These are phyloP conservation scores for Metroxylon sagu DNA, from an alignment of 176 grass and related monocot genomes.

Conservation along the genomic window DNA sequence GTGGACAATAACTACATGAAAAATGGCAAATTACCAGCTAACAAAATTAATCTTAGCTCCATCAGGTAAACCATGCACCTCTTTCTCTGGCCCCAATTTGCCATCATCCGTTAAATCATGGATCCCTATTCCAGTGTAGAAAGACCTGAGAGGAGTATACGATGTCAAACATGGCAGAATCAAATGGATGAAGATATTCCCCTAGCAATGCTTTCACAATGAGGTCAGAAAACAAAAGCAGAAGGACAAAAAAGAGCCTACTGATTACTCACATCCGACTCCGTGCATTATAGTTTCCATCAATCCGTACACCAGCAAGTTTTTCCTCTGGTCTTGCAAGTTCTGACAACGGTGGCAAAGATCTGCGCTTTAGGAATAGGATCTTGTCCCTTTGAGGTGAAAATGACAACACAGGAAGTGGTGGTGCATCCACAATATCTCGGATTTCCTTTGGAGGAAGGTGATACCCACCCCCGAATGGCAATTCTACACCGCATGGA, in stretches of 20 bases:
- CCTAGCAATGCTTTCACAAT: too few species aligned
- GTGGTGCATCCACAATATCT: conserved; percentile 94
- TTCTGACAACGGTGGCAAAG: conserved; percentile 73
- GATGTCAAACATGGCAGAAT: not conserved
- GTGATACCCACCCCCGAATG: conserved; percentile 31
- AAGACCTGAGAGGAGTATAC: conserved; percentile 53
- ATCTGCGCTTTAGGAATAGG: conserved; percentile 79
- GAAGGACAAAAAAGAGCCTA: conserved; percentile 2
- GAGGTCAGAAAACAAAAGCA: too few species aligned
- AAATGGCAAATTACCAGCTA: conserved; percentile 59
- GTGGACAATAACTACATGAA: not conserved
- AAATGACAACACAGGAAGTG: conserved; percentile 76
- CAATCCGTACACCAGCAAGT: conserved; percentile 91
- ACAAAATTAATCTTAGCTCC: conserved; percentile 96
- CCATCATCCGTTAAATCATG: conserved; percentile 71
- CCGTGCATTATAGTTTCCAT: conserved; percentile 73
- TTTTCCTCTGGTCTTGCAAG: conserved; percentile 94
- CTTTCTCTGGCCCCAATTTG: conserved; percentile 64
- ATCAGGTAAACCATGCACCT: conserved; percentile 73
- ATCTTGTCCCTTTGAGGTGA: conserved; percentile 91
- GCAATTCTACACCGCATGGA: too few species aligned
- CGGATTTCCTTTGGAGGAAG: conserved; percentile 71
- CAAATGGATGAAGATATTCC: too few species aligned
- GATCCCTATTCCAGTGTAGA: conserved; percentile 94
- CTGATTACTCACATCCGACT: conserved; percentile 73